These are phyloP conservation scores for Mortierella sp. DNA, from an alignment of 371 early-diverging fungal species.

Conservation along the genomic window DNA sequence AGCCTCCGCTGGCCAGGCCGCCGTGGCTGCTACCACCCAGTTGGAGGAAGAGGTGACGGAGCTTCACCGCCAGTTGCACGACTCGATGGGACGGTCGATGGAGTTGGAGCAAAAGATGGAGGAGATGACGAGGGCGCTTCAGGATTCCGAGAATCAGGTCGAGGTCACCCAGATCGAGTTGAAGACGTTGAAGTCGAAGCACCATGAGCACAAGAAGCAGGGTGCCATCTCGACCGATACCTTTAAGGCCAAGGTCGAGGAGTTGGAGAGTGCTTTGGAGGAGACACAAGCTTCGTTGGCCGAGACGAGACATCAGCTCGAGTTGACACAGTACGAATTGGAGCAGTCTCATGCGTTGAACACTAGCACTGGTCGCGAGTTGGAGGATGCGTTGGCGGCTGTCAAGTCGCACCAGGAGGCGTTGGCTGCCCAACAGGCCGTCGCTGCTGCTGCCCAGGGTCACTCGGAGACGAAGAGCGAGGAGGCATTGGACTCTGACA, in stretches of 20 bases:
- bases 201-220: constrained; percentile 58
- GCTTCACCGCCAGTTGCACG: constrained; percentile 46
- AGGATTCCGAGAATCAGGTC: constrained; percentile 28
- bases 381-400: constrained; percentile 30
- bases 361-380: constrained; percentile 22
- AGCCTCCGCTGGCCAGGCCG: constrained; percentile 19
- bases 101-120: constrained; percentile 48
- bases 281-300: constrained; percentile 35
- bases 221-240: constrained; percentile 16
- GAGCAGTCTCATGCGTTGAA: constrained; percentile 35
- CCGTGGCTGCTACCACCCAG: constrained; percentile 14
- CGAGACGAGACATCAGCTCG: constrained; percentile 28
- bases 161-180: constrained; percentile 34
- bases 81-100: constrained; percentile 45
- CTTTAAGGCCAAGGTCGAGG: constrained; percentile 21
- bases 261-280: constrained; percentile 22
- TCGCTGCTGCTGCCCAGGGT: neutral
- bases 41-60: constrained; percentile 39
- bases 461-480: constrained; percentile 12
- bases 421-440: neutral
- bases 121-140: constrained; percentile 21
- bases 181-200: constrained; percentile 45
- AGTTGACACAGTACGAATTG: constrained; percentile 33
- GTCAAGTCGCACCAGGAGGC: constrained; percentile 24
- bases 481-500: constrained; percentile 18